Base-by-base conservation (phyloP, 306 rosid species). In the Dryas octopetala region DNA sequence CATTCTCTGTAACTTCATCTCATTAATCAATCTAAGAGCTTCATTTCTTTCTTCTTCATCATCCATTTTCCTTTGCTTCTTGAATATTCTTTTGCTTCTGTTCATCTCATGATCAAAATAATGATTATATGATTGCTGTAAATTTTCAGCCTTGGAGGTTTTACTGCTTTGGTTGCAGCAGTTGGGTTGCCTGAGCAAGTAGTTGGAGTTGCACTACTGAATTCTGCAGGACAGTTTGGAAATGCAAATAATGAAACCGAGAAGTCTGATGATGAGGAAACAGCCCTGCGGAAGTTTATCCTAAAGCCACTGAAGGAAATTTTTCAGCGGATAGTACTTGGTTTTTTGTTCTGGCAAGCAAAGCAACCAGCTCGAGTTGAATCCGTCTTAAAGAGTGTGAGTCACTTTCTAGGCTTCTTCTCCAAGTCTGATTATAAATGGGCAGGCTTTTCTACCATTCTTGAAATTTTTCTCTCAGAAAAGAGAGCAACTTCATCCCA, bases 221-320 rank as follows among this genome's bases (percentile, higher is more conserved):
- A 95, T 76, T 89, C 97, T 61, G 97, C 98, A 1, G 97, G 98
- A 75, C 97, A 95, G 81, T 95, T 95, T 74, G 91, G 93, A 57
- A 82, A 88, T 53, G 87, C 73, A 23, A 92, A 79, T 78, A 78
- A 67, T 58, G 76, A 80, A 79, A 63, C 67, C 5, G 52, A 82
- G 60, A 69, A 82, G 68, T 73, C 99, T 71, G 87, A 88, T 73
- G 97, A 90, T 64, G 91, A 84, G 85, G 97, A 92, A 89, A 81
- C 91, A 7, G 5, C 81, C 72, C 48, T 87, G 0, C 91, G 85
- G 81, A 95, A 88, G 86, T 75, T 82, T 71, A 14, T 92, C 47
- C 40, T 85, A 54, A 95, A 90, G 79, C 97, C 97, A 17, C 53
- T 95, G 83, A 89, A 90, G 90, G 96, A 92, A 74, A 71, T 82